Percentiles rank a stretch among this genome's conserved stretches.
Conservation (phyloP, 306 rosid species). For the Cucumis cinereus region DNA sequence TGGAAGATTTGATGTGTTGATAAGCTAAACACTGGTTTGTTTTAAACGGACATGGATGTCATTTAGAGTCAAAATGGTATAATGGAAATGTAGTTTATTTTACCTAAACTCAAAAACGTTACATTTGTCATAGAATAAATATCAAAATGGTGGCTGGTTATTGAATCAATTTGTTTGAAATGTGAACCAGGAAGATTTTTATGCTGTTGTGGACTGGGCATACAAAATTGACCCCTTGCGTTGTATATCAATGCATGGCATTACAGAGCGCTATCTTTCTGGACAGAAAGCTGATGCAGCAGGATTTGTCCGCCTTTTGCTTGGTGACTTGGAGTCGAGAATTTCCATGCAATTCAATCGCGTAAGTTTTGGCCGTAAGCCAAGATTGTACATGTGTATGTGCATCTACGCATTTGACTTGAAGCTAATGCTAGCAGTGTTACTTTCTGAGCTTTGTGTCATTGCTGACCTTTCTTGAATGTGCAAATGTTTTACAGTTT, state of each 20-base stretch:
- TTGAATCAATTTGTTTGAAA: not conserved
- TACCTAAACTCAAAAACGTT: not conserved
- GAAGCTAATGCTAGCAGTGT: not conserved
- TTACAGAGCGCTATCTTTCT: conserved; percentile 85
- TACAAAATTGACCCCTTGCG: conserved; percentile 89
- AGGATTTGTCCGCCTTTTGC: conserved; percentile 81
- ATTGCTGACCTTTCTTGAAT: not conserved
- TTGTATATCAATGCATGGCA: conserved; percentile 97
- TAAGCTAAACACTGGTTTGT: not conserved
- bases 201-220: conserved; percentile 90
- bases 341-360: conserved; percentile 69
- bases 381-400: not conserved
- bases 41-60: not conserved
- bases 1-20: not conserved
- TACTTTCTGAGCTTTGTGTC: not conserved
- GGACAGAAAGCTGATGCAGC: conserved; percentile 93
- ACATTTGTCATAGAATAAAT: not conserved
- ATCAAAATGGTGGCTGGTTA: not conserved
- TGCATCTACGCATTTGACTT: not conserved
- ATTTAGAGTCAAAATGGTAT: not conserved
- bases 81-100: not conserved
- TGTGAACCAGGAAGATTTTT: conserved; percentile 80
- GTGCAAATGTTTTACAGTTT: conserved; percentile 41
- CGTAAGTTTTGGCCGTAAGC: conserved; percentile 34
- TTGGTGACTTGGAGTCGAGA: conserved; percentile 74